A percentile compares a stretch with the other conserved stretches of the same genome.
Evolutionary conservation across 768 basidiomycete genomes (phyloP).

Genomic region (Pulveroboletus sp.): DNA sequence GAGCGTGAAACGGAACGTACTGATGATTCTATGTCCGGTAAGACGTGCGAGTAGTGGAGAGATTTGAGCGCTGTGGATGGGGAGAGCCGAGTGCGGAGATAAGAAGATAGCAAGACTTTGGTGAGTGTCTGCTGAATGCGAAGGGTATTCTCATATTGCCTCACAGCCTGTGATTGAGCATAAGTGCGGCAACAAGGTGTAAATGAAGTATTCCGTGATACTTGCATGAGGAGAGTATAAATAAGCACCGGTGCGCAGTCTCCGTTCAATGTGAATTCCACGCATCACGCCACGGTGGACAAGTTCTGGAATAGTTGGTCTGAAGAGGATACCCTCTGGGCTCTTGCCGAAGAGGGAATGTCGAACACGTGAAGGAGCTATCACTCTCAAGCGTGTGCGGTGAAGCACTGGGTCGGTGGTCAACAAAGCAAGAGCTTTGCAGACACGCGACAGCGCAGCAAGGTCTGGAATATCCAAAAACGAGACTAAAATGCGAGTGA

Average conservation of each 20-base stretch:
- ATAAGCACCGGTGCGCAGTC: conserved; percentile 66
- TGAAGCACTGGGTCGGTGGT: conserved; percentile 66
- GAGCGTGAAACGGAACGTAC: conserved; percentile 54
- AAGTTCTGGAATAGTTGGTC: conserved; percentile 66
- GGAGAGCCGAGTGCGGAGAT: conserved; percentile 49
- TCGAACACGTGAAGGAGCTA: conserved; percentile 64
- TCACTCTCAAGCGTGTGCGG: conserved; percentile 54
- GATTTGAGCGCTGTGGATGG: conserved; percentile 38
- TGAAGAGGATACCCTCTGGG: conserved; percentile 51
- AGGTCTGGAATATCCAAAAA: conserved; percentile 77
- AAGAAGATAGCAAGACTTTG: conserved; percentile 47
- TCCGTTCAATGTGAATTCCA: conserved; percentile 61
- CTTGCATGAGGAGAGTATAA: conserved; percentile 59
- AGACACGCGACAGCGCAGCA: conserved; percentile 46
- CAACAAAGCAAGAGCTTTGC: conserved; percentile 45
- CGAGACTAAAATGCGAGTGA: conserved; percentile 43
- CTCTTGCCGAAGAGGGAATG: conserved; percentile 64
- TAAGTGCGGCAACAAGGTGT: conserved; percentile 3
- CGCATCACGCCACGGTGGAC: conserved; percentile 70
- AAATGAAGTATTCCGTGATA: background rate
- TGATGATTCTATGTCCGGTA: conserved; percentile 65
- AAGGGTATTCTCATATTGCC: conserved; percentile 61
- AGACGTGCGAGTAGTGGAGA: conserved; percentile 49
- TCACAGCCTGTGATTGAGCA: conserved; percentile 48
- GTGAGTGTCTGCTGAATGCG: conserved; percentile 54